Percentiles rank a stretch among this genome's conserved stretches.
Conservation (phyloP, 345 rosid species). For the Cardiospermum halicacabum region DNA sequence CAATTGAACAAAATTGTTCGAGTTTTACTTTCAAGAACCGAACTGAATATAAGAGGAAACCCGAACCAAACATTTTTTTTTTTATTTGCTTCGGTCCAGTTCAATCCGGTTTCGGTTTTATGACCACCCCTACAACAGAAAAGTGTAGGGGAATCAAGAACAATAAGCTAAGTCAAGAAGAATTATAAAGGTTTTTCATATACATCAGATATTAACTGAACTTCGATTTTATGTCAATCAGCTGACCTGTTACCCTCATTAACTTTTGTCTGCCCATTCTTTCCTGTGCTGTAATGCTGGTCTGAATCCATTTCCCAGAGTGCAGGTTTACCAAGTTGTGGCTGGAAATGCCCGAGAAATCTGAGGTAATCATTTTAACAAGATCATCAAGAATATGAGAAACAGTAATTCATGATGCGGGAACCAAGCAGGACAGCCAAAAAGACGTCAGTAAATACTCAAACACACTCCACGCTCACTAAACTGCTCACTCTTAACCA, state of each 20-base stretch:
- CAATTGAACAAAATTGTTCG: no score
- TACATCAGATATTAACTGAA: background rate
- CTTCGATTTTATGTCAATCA: slow-evolving; percentile 14
- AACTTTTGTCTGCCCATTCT: slow-evolving; percentile 51
- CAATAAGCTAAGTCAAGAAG: background rate
- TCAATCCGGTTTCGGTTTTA: no score
- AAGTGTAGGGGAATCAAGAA: slow-evolving; percentile 6
- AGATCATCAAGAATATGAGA: slow-evolving; percentile 1
- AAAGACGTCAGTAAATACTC: background rate
- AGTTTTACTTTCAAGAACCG: no score
- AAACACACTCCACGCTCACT: background rate
- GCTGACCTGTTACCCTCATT: slow-evolving; percentile 64
- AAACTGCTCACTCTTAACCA: background rate
- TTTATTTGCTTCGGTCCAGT: no score
- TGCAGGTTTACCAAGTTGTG: slow-evolving; percentile 64
- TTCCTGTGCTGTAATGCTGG: slow-evolving; percentile 40
- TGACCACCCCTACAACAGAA: no score
- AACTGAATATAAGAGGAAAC: no score
- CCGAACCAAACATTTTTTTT: no score
- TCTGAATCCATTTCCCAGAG: slow-evolving; percentile 79
- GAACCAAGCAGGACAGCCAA: background rate
- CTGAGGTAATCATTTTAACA: slow-evolving; percentile 36
- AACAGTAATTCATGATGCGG: background rate
- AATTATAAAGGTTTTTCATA: background rate
- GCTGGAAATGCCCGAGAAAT: slow-evolving; percentile 90